phyloP scores from a whole-genome alignment of 345 rosid species.

The Sonneratia caseolaris region DNA sequence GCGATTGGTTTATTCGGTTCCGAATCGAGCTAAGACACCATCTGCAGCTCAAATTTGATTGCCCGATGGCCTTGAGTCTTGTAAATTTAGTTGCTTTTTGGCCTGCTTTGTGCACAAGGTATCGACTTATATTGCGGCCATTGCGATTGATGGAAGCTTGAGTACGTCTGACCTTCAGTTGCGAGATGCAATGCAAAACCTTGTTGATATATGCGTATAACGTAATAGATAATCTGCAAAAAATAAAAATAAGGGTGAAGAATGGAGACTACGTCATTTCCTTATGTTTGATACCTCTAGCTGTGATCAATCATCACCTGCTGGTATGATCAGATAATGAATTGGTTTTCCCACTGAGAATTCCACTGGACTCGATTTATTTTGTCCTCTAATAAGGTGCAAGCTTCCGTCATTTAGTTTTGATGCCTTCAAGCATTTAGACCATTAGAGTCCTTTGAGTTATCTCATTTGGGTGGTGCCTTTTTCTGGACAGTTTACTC shows the following conservation, averaged over 20 bases:
- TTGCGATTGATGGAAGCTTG: neutral
- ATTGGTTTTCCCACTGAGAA: neutral
- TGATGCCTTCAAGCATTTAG: neutral
- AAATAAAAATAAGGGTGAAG: neutral
- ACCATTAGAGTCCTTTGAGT: neutral
- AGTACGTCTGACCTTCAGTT: neutral
- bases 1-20: neutral
- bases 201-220: neutral
- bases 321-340: neutral
- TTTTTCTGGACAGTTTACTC: slow-evolving; percentile 41
- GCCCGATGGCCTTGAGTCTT: neutral
- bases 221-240: neutral
- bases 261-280: neutral
- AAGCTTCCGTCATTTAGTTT: neutral
- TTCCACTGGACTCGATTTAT: neutral
- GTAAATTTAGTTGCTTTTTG: neutral
- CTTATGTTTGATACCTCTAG: neutral
- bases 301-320: neutral
- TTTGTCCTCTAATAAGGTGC: neutral
- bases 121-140: neutral
- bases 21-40: neutral
- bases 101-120: neutral
- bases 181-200: neutral
- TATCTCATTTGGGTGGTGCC: neutral
- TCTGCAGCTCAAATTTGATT: neutral